Percentiles rank a stretch among this genome's conserved stretches.
Conservation (phyloP, 805 yeast species). For the Yamadazyma olivae region DNA sequence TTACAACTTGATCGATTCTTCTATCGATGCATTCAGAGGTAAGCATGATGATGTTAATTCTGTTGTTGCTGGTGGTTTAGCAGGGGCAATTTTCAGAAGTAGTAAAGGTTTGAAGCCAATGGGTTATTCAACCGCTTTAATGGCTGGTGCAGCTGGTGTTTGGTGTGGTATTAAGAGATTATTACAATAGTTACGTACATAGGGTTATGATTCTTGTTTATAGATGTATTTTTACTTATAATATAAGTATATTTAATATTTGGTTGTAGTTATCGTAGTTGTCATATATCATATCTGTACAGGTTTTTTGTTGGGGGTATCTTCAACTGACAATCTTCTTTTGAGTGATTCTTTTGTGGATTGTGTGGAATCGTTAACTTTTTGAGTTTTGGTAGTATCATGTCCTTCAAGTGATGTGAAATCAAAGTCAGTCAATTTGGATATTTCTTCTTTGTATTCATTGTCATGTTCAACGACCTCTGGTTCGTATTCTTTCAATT, state of each 20-base stretch:
- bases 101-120: slow-evolving; percentile 83
- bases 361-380: too few species aligned
- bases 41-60: slow-evolving; percentile 86
- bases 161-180: slow-evolving; percentile 82
- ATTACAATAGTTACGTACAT: slow-evolving; percentile 15
- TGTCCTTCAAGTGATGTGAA: not conserved
- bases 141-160: slow-evolving; percentile 86
- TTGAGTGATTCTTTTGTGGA: too few species aligned
- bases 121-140: slow-evolving; percentile 80
- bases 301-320: too few species aligned
- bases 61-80: slow-evolving; percentile 80
- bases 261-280: too few species aligned
- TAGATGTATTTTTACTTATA: slow-evolving; percentile 5
- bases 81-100: slow-evolving; percentile 90
- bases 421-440: slow-evolving; percentile 11
- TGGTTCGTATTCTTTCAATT: not conserved
- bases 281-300: too few species aligned
- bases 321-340: too few species aligned
- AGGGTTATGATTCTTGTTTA: slow-evolving; percentile 13
- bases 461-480: too few species aligned
- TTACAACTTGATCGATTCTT: slow-evolving; percentile 80
- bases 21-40: slow-evolving; percentile 79
- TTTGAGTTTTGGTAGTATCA: too few species aligned
- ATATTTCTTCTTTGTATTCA: slow-evolving; percentile 16
- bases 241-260: too few species aligned